Percentiles rank a stretch among this genome's conserved stretches.
phyloP scores from a whole-genome alignment of 805 yeast species.

The Ogataea dorogensis region DNA sequence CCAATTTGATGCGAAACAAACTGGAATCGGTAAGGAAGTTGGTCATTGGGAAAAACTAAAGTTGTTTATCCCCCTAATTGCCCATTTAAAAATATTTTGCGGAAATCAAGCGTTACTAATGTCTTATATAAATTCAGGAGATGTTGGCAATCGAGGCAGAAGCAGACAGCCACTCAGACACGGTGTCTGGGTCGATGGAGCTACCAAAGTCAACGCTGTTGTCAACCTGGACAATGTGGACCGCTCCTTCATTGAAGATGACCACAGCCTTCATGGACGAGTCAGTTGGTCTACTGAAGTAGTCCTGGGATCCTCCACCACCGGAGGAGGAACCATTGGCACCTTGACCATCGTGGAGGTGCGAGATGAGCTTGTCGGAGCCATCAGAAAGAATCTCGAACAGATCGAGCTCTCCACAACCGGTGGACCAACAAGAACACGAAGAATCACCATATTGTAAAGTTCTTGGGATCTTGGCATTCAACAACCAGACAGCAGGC shows the following conservation, averaged over 20 bases:
- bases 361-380: slow-evolving; percentile 69
- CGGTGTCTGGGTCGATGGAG: slow-evolving; percentile 54
- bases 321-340: slow-evolving; percentile 43
- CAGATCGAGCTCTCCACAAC: slow-evolving; percentile 97
- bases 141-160: slow-evolving; percentile 48
- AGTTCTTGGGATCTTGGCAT: slow-evolving; percentile 96
- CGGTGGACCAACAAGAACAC: slow-evolving; percentile 96
- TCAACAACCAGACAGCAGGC: slow-evolving; percentile 98
- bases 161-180: slow-evolving; percentile 54
- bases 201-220: slow-evolving; percentile 49
- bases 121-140: slow-evolving; percentile 2
- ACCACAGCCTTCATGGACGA: slow-evolving; percentile 87
- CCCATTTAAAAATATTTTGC: slow-evolving; percentile 6
- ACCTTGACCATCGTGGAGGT: slow-evolving; percentile 85
- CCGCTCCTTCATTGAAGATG: slow-evolving; percentile 59
- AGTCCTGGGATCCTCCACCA: slow-evolving; percentile 90
- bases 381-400: slow-evolving; percentile 86
- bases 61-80: slow-evolving; percentile 5
- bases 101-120: slow-evolving; percentile 10
- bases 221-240: slow-evolving; percentile 62
- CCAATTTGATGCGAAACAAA: slow-evolving; percentile 5
- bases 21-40: slow-evolving; percentile 8
- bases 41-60: slow-evolving; percentile 9
- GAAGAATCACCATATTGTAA: slow-evolving; percentile 80
- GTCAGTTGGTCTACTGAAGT: slow-evolving; percentile 79